Evolutionary conservation across 441 rosid species (phyloP), one percentile per base, ranked within the genome.

Genomic region (Geranium incanum): DNA sequence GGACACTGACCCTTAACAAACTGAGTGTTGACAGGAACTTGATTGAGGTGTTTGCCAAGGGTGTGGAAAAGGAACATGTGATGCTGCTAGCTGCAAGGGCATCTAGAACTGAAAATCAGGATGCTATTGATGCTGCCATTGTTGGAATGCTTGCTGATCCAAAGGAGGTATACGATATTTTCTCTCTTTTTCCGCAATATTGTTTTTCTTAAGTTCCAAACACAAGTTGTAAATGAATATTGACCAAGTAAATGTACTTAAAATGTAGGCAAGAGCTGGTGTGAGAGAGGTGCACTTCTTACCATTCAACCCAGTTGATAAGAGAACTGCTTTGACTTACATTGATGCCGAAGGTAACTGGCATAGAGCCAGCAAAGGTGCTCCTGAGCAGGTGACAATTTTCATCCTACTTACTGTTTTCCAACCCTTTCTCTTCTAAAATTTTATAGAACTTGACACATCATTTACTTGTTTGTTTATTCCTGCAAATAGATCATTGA

Each of bases 1-100:
- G 98, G 39, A 93, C 98, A 2, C 68, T 93, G 64, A 93, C 98
- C 1, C 87, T 93, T 0, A 93, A 93, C 86, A 93, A 91, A 84
- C 79, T 93, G 66, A 93, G 91, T 73, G 89, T 93, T 66, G 98
- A 93, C 81, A 85, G 70, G 72, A 83, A 78, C 79, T 85, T 93
- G 76, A 70, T 91, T 73, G 98, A 93, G 84, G 96, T 87, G 66
- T 88, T 93, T 70, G 78, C 73, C 59, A 76, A 77, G 37, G 86
- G 81, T 2, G 70, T 80, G 7, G 84, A 84, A 72, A 73, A 28
- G 76, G 86, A 84, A 60, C 71, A 68, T 82, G 88, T 83, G 64
- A 78, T 82, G 21, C 76, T 83, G 64, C 79, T 83, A 82, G 84
- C 90, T 68, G 87, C 88, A 50, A 85, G 86, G 71, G 87, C 85